Percentiles rank a stretch among this genome's conserved stretches.
Conservation (phyloP, 345 rosid genomes). For the Eucalyptus curtisii region DNA sequence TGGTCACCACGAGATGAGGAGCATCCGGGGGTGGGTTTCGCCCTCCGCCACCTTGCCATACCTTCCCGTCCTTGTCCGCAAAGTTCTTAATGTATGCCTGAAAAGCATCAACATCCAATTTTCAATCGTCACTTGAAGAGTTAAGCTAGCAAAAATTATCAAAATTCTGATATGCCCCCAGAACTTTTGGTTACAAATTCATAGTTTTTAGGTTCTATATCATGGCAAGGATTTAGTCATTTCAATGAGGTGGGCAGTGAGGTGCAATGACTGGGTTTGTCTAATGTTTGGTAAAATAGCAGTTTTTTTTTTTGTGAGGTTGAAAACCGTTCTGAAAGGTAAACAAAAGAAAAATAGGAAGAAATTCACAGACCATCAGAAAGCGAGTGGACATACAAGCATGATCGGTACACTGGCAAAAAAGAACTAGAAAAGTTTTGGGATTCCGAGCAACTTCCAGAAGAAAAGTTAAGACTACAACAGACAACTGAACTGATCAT, state of each 20-base stretch:
- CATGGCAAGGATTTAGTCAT: not conserved
- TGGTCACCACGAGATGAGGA: conserved; percentile 74
- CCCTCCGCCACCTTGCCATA: conserved; percentile 99
- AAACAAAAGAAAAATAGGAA: not conserved
- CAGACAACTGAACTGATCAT: not conserved
- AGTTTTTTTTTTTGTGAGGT: not conserved
- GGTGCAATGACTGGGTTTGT: not conserved
- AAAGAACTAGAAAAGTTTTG: not conserved
- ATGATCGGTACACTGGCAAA: not conserved
- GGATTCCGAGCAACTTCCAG: not conserved
- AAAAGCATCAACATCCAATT: not conserved
- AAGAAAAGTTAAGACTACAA: not conserved
- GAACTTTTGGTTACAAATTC: not conserved
- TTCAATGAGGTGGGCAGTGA: not conserved
- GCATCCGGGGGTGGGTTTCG: conserved; percentile 93
- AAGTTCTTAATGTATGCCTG: conserved; percentile 71
- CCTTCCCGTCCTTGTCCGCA: conserved; percentile 87
- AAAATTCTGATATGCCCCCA: not conserved
- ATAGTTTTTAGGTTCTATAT: not conserved
- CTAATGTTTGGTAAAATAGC: not conserved
- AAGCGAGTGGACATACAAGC: not conserved
- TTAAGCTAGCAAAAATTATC: not conserved
- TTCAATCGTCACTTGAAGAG: not conserved
- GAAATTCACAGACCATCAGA: not conserved
- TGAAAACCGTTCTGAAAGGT: not conserved